phyloP scores from a whole-genome alignment of 1,139 yeast genomes.

The Geotrichum phurueaensis region DNA sequence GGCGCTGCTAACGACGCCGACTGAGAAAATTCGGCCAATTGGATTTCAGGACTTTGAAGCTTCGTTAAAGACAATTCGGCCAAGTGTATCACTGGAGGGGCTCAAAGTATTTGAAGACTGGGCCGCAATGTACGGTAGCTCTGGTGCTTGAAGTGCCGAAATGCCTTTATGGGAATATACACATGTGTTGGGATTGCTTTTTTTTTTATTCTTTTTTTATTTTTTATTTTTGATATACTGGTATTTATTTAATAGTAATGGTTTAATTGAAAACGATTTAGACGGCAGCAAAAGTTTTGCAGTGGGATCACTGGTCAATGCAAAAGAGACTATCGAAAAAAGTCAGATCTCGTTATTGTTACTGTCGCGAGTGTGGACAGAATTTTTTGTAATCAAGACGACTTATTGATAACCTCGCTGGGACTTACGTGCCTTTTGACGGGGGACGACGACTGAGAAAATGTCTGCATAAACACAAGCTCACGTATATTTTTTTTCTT shows the following conservation, averaged over 20 bases:
- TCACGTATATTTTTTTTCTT: neutral
- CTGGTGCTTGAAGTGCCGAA: constrained; percentile 68
- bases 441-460: no score
- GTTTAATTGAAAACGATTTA: neutral
- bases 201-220: neutral
- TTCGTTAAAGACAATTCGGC: constrained; percentile 78
- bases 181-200: neutral
- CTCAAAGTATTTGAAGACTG: constrained; percentile 75
- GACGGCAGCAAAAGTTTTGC: neutral
- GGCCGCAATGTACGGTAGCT: constrained; percentile 86
- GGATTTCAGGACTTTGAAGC: constrained; percentile 66
- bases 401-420: no score
- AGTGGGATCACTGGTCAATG: neutral
- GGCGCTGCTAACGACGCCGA: constrained; percentile 72
- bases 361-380: no score
- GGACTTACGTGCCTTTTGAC: no score
- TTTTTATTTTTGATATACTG: neutral
- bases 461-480: neutral
- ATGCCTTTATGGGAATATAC: neutral
- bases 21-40: constrained; percentile 80
- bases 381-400: no score
- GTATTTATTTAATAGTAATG: neutral
- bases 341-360: no score
- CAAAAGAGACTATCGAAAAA: neutral
- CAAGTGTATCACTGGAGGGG: constrained; percentile 87